Evolutionary conservation across 805 yeast genomes (phyloP).

Genomic region (Suhomyces sp.): DNA sequence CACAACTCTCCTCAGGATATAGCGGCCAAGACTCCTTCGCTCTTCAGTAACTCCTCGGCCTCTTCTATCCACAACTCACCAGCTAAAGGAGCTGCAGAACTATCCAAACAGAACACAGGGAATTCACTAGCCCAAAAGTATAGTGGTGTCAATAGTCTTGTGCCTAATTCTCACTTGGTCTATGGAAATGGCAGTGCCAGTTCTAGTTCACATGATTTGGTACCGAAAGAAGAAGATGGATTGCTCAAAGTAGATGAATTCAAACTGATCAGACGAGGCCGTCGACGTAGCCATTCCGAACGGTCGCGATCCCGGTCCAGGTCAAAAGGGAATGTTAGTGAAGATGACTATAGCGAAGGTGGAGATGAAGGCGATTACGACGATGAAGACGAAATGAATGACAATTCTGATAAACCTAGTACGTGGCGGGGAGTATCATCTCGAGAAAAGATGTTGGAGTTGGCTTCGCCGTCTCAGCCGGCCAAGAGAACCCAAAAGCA

Average conservation of each 20-base stretch:
- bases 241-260: constrained; percentile 34
- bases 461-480: constrained; percentile 56
- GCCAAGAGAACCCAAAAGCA: constrained; percentile 62
- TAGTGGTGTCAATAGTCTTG: constrained; percentile 7
- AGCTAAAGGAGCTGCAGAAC: constrained; percentile 16
- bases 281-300: constrained; percentile 31
- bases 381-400: constrained; percentile 7
- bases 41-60: constrained; percentile 50
- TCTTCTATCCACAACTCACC: constrained; percentile 34
- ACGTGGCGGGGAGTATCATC: constrained; percentile 19
- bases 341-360: constrained; percentile 2
- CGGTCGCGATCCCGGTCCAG: constrained; percentile 30
- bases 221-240: not conserved
- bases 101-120: constrained; percentile 12
- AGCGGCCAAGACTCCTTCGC: constrained; percentile 50
- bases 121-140: constrained; percentile 2
- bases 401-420: constrained; percentile 1
- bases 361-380: too few relatives aligned
- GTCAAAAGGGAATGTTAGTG: constrained; percentile 13
- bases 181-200: constrained; percentile 6
- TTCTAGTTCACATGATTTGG: not conserved
- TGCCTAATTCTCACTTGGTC: constrained; percentile 14
- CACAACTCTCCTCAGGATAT: constrained; percentile 36
- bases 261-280: constrained; percentile 39
- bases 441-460: constrained; percentile 60